Base-by-base conservation (phyloP, 306 rosid genomes). In the Cucurbita argyrosperma region DNA sequence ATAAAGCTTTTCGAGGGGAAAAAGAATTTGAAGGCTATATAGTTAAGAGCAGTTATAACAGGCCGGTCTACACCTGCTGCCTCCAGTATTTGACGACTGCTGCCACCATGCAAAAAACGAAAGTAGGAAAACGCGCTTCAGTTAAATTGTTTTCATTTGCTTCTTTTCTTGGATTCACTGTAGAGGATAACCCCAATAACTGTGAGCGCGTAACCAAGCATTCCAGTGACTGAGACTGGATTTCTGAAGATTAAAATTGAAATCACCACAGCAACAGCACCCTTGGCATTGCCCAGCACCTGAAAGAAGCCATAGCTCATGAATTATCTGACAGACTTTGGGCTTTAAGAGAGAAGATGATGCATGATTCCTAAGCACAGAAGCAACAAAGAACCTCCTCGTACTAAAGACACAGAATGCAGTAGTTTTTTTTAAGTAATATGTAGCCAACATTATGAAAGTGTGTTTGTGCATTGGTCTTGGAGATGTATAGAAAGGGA, bases 271-370 rank as follows among this genome's bases (percentile, higher is more conserved):
- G 99, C 99, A 50, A 91, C 99, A 43, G 99, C 99, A 11, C 99
- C 99, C 80, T 95, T 95, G 37, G 99, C 99, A 83, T 95, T 95
- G 76, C 99, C 99, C 12, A 95, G 96, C 67, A 95, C 99, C 99
- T 95, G 85, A 70, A 84, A 37, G 54, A 80, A 46, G 71, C 19
- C 9, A 60, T 23, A 30, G 18, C 60, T 21, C 26, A 14, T 51
- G 58, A 70, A 35, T 35, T 18, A 50, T 51, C 16, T 35, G 35
- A 66, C n/a, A 26, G 43, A 26, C 13, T 49, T 70, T 1, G 54
- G 12, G 55, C 12, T 66, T 10, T 66, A 10, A 19, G 72, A 40
- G 69, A 66, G 54, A 19, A 18, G 16, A 45, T 18, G 51, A 38
- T 10, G 52, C 51, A 42, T 18, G 16, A 52, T 9, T 64, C 8